phyloP scores from a whole-genome alignment of 176 grass and related monocot genomes.

The Rhynchospora breviuscula region DNA sequence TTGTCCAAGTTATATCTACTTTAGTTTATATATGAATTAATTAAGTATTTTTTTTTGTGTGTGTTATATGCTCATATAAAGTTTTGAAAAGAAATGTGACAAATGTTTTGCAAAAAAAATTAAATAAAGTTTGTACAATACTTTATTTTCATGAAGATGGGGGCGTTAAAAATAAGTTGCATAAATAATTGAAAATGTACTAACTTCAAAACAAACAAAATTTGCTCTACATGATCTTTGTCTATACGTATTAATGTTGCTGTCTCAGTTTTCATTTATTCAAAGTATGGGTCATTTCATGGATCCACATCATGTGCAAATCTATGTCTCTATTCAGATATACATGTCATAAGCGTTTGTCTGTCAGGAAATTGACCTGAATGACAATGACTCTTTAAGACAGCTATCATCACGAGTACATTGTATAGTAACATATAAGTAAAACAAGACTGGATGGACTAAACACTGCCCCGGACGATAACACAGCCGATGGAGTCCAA shows the following conservation, averaged over 20 bases:
- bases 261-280: conserved; percentile 7
- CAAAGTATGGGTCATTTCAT: not conserved
- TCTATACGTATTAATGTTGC: not conserved
- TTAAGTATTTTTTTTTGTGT: not conserved
- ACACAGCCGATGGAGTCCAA: too few species aligned
- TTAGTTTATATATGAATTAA: too few species aligned
- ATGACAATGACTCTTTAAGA: not conserved
- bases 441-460: too few species aligned
- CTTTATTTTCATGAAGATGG: too few species aligned
- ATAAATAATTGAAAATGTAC: not conserved
- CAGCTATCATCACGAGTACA: too few species aligned
- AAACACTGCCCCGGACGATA: too few species aligned
- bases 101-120: too few species aligned
- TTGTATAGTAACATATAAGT: too few species aligned
- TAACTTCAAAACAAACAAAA: not conserved
- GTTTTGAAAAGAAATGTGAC: not conserved
- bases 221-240: not conserved
- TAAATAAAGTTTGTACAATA: too few species aligned
- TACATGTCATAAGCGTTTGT: not conserved
- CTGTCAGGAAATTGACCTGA: not conserved
- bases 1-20: too few species aligned
- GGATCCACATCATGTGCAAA: not conserved
- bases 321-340: not conserved
- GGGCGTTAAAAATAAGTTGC: not conserved
- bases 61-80: not conserved